Evolutionary conservation across 83 land plant genomes (phyloP).

Genomic region (Picea engelmannii): DNA sequence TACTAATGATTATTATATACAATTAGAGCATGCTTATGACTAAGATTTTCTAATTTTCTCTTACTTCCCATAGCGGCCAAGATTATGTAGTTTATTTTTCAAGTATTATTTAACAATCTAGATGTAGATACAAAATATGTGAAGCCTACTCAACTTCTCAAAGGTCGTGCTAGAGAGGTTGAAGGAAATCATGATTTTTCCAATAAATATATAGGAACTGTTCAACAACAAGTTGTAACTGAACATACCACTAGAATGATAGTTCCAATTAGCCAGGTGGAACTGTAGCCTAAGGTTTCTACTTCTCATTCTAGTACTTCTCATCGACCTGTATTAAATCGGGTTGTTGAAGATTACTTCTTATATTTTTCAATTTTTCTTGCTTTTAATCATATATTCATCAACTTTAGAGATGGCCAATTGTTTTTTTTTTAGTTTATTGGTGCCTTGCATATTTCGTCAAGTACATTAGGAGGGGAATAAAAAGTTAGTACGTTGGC

Average conservation of each 20-base stretch:
- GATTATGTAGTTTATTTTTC: no score
- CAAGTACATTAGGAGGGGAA: slow-evolving; percentile 43
- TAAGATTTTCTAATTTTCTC: no score
- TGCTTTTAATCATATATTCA: background rate
- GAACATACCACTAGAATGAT: slow-evolving; percentile 41
- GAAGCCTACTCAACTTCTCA: no score
- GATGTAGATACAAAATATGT: no score
- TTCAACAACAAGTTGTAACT: slow-evolving; percentile 39
- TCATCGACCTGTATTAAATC: slow-evolving; percentile 27
- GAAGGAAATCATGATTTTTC: slow-evolving; percentile 99
- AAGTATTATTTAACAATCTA: no score
- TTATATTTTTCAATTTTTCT: background rate
- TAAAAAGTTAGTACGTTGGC: slow-evolving; percentile 48
- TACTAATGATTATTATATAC: no score
- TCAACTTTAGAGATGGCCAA: no score
- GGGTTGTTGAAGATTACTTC: slow-evolving; percentile 27
- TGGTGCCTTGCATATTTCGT: slow-evolving; percentile 17
- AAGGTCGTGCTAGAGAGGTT: background rate
- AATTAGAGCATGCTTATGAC: no score
- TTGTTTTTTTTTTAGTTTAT: slow-evolving; percentile 30
- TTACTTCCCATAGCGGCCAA: no score
- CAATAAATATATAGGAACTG: slow-evolving; percentile 62
- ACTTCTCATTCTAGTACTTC: slow-evolving; percentile 2
- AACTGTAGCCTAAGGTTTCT: slow-evolving; percentile 39
- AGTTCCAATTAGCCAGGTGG: slow-evolving; percentile 47